These are phyloP conservation scores for Thielaviopsis euricoi DNA, from an alignment of 2,329 filamentous ascomycete species.

Conservation along the genomic window DNA sequence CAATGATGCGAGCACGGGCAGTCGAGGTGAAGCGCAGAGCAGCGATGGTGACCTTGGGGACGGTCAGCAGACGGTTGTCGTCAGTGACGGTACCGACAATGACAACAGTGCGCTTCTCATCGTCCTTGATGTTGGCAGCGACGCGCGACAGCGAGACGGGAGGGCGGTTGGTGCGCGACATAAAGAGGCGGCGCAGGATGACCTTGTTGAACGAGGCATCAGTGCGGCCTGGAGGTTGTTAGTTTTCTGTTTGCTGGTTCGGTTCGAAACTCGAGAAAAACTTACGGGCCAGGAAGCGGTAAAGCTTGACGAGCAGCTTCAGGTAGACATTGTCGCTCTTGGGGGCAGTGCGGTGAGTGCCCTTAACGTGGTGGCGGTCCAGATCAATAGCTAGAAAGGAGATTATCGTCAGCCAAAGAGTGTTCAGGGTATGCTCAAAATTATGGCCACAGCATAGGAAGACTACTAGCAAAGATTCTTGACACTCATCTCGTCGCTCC, in stretches of 20 bases:
- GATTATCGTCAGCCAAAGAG: slow-evolving; percentile 14
- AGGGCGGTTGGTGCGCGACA: slow-evolving; percentile 96
- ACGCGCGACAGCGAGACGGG: slow-evolving; percentile 91
- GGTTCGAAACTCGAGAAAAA: slow-evolving; percentile 16
- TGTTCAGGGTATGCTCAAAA: slow-evolving; percentile 41
- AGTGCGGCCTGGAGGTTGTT: slow-evolving; percentile 55
- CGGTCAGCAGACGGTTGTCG: slow-evolving; percentile 80
- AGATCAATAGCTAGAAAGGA: slow-evolving; percentile 52
- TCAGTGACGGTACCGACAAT: slow-evolving; percentile 92
- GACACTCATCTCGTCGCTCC: slow-evolving; percentile 9
- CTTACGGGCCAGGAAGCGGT: slow-evolving; percentile 91
- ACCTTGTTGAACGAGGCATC: slow-evolving; percentile 98
- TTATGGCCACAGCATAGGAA: slow-evolving; percentile 14
- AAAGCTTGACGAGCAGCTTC: slow-evolving; percentile 94
- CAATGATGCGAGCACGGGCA: slow-evolving; percentile 80
- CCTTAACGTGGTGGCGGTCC: slow-evolving; percentile 51
- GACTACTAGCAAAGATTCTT: slow-evolving; percentile 7
- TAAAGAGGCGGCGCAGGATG: slow-evolving; percentile 90
- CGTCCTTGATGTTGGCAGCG: slow-evolving; percentile 49
- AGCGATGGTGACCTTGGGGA: slow-evolving; percentile 86
- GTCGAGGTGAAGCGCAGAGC: slow-evolving; percentile 95
- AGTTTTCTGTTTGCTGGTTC: not conserved
- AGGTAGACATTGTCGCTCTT: slow-evolving; percentile 98
- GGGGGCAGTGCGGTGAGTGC: slow-evolving; percentile 76
- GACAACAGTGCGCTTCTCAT: slow-evolving; percentile 74